Percentiles rank a stretch among this genome's conserved stretches.
Conservation (phyloP, 2,329 filamentous ascomycete species). For the Ustulina deusta region DNA sequence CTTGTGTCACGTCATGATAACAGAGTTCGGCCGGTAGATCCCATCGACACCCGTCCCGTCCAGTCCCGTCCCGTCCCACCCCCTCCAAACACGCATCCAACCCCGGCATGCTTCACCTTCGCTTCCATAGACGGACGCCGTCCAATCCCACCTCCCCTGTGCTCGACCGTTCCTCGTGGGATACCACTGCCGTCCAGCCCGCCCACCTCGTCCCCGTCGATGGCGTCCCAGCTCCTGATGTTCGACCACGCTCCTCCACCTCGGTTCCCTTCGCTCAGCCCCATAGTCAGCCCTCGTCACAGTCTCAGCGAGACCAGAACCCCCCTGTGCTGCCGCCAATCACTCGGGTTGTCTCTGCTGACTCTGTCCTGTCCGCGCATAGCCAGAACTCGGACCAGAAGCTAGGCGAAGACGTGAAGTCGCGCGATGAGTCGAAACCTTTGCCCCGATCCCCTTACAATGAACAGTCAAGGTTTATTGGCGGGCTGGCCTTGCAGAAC, state of each 20-base stretch:
- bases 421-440: conserved; percentile 46
- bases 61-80: conserved; percentile 4
- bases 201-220: conserved; percentile 59
- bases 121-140: conserved; percentile 68
- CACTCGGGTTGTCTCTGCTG: conserved; percentile 60
- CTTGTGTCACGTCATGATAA: conserved; percentile 43
- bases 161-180: conserved; percentile 60
- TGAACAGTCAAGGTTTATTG: conserved; percentile 63
- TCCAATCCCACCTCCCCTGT: conserved; percentile 68
- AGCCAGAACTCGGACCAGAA: conserved; percentile 27
- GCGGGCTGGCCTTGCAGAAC: conserved; percentile 66
- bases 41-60: conserved; percentile 35
- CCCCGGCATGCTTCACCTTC: conserved; percentile 63
- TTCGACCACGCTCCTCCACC: conserved; percentile 51
- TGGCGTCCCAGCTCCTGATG: conserved; percentile 61
- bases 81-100: conserved; percentile 17
- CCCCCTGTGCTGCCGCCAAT: conserved; percentile 59
- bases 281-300: conserved; percentile 55
- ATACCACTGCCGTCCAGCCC: conserved; percentile 55
- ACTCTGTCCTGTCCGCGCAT: conserved; percentile 48
- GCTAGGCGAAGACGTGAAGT: conserved; percentile 16
- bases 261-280: conserved; percentile 49
- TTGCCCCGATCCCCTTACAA: conserved; percentile 53
- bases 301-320: conserved; percentile 47
- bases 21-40: conserved; percentile 37